Evolutionary conservation across 352 stramenopile genomes (phyloP).

Genomic region (Aphanomyces stellatus): DNA sequence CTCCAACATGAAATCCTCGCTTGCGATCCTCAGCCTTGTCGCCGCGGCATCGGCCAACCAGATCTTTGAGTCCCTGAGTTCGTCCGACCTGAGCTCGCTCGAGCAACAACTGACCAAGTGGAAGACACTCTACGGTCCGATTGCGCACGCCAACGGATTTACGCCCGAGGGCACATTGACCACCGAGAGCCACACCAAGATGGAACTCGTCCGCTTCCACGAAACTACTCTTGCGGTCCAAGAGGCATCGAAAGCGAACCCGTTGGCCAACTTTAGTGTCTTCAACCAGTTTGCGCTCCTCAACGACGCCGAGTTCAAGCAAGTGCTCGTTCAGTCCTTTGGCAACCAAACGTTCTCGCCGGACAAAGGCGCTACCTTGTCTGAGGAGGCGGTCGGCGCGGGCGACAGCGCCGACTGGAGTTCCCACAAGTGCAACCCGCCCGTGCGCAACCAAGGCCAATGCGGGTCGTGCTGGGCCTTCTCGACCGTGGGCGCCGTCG

Average conservation of each 20-base stretch:
- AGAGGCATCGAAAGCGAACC: constrained; percentile 39
- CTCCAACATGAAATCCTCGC: neutral
- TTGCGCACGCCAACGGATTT: neutral
- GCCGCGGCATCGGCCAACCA: neutral
- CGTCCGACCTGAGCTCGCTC: neutral
- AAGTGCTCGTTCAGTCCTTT: neutral
- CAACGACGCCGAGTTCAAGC: neutral
- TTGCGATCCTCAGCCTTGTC: neutral
- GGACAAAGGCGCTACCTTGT: neutral
- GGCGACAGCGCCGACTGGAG: constrained; percentile 13
- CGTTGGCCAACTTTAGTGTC: neutral
- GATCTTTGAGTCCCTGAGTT: neutral
- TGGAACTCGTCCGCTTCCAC: neutral
- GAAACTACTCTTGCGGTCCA: neutral
- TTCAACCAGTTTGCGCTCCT: constrained; percentile 3
- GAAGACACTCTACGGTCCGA: neutral
- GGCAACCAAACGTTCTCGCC: neutral
- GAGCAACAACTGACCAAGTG: neutral
- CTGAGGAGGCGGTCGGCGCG: neutral
- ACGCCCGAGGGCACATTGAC: neutral
- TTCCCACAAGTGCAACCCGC: constrained; percentile 16
- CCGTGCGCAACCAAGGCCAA: constrained; percentile 28
- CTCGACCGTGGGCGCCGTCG: constrained; percentile 26
- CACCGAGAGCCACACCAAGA: neutral
- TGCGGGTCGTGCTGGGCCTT: constrained; percentile 44